Evolutionary conservation across 164 flowering plant species (phyloP).

Genomic region (grape (Vitis vinifera)): DNA sequence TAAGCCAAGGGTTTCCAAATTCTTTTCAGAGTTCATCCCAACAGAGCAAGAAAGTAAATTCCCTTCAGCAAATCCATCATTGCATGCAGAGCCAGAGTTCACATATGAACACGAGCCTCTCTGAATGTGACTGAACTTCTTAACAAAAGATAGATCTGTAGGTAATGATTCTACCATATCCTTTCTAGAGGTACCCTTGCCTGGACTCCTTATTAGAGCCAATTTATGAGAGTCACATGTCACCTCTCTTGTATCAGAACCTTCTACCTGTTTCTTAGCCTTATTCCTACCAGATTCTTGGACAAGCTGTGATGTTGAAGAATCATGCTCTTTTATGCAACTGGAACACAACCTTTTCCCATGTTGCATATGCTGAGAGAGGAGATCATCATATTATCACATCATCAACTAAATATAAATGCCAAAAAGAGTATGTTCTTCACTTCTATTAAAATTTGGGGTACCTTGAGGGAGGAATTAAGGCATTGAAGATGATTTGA

Average conservation of each 20-base stretch:
- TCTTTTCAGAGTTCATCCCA: constrained; percentile 3
- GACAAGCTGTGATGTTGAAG: constrained; percentile 7
- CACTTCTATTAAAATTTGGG: neutral
- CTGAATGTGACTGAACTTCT: constrained; percentile 4
- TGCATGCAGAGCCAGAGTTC: neutral
- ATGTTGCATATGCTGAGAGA: constrained; percentile 3
- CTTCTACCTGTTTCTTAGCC: constrained; percentile 10
- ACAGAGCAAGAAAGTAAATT: constrained; percentile 11
- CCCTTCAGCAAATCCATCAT: constrained; percentile 7
- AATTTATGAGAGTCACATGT: constrained; percentile 5
- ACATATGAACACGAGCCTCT: constrained; percentile 5
- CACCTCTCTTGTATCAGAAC: constrained; percentile 1
- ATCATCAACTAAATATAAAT: neutral
- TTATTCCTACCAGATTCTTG: constrained; percentile 7
- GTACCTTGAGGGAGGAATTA: neutral
- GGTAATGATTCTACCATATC: constrained; percentile 3
- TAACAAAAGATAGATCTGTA: constrained; percentile 10
- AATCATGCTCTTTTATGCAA: constrained; percentile 9
- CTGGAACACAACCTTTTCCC: constrained; percentile 11
- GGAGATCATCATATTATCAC: neutral
- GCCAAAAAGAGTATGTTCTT: neutral
- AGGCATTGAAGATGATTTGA: constrained; percentile 8
- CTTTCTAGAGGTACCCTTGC: constrained; percentile 6
- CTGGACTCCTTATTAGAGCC: constrained; percentile 1
- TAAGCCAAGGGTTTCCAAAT: neutral